Conservation (phyloP, 225 moss, liverwort and hornwort genomes). For the Antitrichia curtipendula region DNA sequence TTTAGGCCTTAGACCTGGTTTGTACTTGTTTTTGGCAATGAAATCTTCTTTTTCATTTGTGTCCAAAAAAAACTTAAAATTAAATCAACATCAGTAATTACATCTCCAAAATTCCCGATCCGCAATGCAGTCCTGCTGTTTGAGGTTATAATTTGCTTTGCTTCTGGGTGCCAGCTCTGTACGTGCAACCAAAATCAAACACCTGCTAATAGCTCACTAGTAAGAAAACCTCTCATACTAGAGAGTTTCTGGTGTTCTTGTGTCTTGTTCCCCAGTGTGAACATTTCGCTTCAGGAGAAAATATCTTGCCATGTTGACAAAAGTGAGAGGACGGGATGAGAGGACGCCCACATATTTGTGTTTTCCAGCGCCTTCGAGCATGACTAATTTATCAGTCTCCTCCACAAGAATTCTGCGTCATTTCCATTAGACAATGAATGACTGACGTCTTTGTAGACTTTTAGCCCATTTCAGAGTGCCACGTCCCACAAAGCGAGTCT, state of each 20-base stretch:
- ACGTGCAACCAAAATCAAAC: background rate
- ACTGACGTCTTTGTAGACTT: background rate
- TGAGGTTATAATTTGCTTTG: background rate
- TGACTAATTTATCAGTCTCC: background rate
- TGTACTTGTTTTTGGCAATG: background rate
- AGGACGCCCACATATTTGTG: background rate
- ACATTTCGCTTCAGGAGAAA: background rate
- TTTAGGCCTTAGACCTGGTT: background rate
- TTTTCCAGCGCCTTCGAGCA: background rate
- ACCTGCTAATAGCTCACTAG: background rate
- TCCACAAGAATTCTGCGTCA: background rate
- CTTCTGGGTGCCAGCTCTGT: background rate
- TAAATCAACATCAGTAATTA: background rate
- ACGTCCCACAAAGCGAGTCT: background rate
- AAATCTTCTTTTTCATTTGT: background rate
- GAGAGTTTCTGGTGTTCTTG: background rate
- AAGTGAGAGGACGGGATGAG: background rate
- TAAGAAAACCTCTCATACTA: background rate
- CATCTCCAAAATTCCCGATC: background rate
- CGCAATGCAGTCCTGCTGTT: background rate
- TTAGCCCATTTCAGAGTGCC: background rate
- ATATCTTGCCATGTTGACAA: background rate
- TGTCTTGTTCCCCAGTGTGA: background rate
- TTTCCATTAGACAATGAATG: background rate
- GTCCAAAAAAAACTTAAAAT: background rate